Base-by-base conservation (phyloP, 148 eudicot species). In the Gaultheria prostrata region DNA sequence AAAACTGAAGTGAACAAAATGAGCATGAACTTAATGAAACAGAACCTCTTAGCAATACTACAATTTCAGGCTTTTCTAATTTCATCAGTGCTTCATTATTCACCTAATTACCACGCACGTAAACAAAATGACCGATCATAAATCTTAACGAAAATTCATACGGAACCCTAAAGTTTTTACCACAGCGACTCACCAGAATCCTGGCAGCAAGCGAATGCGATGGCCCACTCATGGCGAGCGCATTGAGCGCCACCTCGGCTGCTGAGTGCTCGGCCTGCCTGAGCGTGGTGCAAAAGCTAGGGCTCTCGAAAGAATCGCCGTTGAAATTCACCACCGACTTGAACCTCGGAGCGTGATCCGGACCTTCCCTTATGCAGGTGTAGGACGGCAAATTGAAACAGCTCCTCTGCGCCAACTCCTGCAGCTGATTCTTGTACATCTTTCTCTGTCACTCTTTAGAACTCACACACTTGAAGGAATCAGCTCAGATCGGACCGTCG, bases 401-500 rank as follows among this genome's bases (percentile, higher is more conserved):
- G 87, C 93, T 91, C 83, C 91, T 54, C 78, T 91, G 93, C 54
- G 93, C 93, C 87, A 91, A 80, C 89, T 91, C 93, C 87, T 91
- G 93, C 54, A 91, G 85, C 91, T 89, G 93, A 86, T 91, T 91
- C 93, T 91, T 91, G 69, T 89, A 91, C 93, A 91, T 91, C 82
- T 86, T 79, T 83, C 79, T 53, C 84, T 35, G 43, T 39, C 43
- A 39, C 43, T 39, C 43, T 39, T 39, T 39, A 39, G 5, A 39
- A 39, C 43, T 39, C 43, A 39, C 43, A 39, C 43, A 39, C 43
- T 6, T 39, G 5, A 39, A 39, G 43, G 43, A 39, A 39, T 49
- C 57, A 69, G 72, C 74, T 81, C 45, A 65, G 84, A 80, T 81
- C 84, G 49, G 83, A 80, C n/a, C 51, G 75, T 28, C 61, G 76